Conservation (phyloP, 495 filamentous ascomycete species). For the Geopyxis carbonaria region DNA sequence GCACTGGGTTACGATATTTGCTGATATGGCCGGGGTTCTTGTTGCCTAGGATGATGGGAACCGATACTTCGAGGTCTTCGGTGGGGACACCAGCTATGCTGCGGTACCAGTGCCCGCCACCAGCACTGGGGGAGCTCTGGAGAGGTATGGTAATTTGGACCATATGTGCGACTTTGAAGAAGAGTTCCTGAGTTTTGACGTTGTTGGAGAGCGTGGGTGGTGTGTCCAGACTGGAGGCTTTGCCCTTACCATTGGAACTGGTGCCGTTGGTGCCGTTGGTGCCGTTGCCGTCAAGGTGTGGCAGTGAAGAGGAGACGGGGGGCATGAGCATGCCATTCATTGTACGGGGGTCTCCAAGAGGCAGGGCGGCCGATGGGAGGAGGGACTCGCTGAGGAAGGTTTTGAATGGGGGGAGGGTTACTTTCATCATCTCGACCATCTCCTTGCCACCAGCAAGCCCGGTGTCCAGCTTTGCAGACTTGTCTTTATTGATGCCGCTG, state of each 20-base stretch:
- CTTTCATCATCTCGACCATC: conserved; percentile 14
- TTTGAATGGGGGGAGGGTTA: conserved; percentile 18
- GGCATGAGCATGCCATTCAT: background rate
- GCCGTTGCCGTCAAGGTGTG: background rate
- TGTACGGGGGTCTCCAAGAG: conserved; percentile 10
- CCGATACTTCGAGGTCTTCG: conserved; percentile 17
- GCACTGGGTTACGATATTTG: background rate
- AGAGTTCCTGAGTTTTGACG: conserved; percentile 6
- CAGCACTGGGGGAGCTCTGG: background rate
- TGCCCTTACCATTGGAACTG: conserved; percentile 15
- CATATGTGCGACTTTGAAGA: conserved; percentile 17
- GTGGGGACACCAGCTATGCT: conserved; percentile 12
- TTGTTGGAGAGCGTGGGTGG: background rate
- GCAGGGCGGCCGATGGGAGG: conserved; percentile 21
- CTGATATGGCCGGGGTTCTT: conserved; percentile 1
- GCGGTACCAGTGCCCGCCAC: conserved; percentile 7
- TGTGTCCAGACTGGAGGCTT: conserved; percentile 6
- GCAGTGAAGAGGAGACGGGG: background rate
- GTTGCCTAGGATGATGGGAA: conserved; percentile 22
- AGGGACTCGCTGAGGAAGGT: conserved; percentile 22
- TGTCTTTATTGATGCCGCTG: background rate
- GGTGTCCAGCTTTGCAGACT: background rate
- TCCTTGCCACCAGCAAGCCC: conserved; percentile 9
- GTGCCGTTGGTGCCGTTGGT: background rate
- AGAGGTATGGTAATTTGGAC: conserved; percentile 19